phyloP scores from a whole-genome alignment of 1,284 basidiomycete genomes.

The Pascua sp. region DNA sequence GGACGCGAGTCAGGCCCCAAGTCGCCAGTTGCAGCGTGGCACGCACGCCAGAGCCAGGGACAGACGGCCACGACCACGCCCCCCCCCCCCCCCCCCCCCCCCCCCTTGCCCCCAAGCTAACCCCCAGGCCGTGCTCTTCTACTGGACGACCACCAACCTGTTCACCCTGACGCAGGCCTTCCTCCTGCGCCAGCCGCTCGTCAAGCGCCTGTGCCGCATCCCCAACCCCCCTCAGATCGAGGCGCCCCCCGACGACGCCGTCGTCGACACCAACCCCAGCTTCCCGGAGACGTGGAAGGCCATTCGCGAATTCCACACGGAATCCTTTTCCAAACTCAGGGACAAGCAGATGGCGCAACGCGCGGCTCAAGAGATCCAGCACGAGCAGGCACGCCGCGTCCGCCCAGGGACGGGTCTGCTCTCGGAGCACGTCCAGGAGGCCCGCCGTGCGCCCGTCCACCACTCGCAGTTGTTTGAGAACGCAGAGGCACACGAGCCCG shows the following conservation, averaged over 20 bases:
- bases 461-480: no score
- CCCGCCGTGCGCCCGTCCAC: no score
- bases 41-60: no score
- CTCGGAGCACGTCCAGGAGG: slow-evolving; percentile 9
- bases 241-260: slow-evolving; percentile 23
- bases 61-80: no score
- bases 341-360: neutral
- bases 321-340: neutral
- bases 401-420: slow-evolving; percentile 8
- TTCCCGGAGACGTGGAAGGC: slow-evolving; percentile 10
- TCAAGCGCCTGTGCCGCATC: slow-evolving; percentile 44
- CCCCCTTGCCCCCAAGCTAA: neutral
- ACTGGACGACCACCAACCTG: slow-evolving; percentile 56
- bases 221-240: slow-evolving; percentile 32
- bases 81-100: neutral
- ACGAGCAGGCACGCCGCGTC: neutral
- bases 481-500: neutral
- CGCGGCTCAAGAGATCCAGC: neutral
- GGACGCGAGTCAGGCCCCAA: no score
- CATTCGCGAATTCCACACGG: neutral
- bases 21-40: no score
- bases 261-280: slow-evolving; percentile 17
- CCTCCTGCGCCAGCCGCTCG: slow-evolving; percentile 38
- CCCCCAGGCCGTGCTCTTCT: slow-evolving; percentile 54
- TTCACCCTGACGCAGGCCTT: slow-evolving; percentile 55